Evolutionary conservation across 208 protist species (phyloP).

Genomic region (Trypanosomatidae sp.): DNA sequence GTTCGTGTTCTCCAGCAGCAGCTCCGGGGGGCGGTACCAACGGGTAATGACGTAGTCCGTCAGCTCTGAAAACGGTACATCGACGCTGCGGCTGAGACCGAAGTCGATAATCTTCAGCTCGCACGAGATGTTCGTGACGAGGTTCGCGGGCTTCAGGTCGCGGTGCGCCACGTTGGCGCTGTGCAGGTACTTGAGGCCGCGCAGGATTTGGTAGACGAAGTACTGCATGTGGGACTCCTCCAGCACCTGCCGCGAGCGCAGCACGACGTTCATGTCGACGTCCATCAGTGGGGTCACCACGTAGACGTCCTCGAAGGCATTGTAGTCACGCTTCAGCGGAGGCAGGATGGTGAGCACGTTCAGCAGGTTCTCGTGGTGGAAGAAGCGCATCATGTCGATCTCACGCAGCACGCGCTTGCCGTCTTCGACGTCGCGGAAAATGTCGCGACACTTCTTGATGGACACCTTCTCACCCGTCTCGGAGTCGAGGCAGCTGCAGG

Average conservation of each 20-base stretch:
- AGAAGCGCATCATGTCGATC: slow-evolving; percentile 93
- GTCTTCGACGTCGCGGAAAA: slow-evolving; percentile 91
- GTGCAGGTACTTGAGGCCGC: slow-evolving; percentile 90
- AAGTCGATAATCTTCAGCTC: slow-evolving; percentile 93
- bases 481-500: slow-evolving; percentile 90
- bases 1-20: slow-evolving; percentile 87
- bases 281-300: slow-evolving; percentile 98
- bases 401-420: slow-evolving; percentile 93
- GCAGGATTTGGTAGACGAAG: slow-evolving; percentile 89
- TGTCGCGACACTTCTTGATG: slow-evolving; percentile 90
- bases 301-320: slow-evolving; percentile 94
- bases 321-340: slow-evolving; percentile 80
- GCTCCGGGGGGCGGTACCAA: slow-evolving; percentile 95
- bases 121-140: slow-evolving; percentile 86
- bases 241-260: slow-evolving; percentile 91
- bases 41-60: slow-evolving; percentile 94
- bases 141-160: slow-evolving; percentile 91
- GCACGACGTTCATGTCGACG: slow-evolving; percentile 95
- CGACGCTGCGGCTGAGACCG: slow-evolving; percentile 85
- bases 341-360: slow-evolving; percentile 95
- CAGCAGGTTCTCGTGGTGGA: slow-evolving; percentile 93
- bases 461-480: slow-evolving; percentile 85
- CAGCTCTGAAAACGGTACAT: slow-evolving; percentile 75
- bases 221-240: slow-evolving; percentile 86
- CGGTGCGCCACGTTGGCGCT: slow-evolving; percentile 89